Evolutionary conservation across 2,329 filamentous ascomycete species (phyloP), one percentile per base, ranked within the genome.

Genomic region (Alternaria brassicae): DNA sequence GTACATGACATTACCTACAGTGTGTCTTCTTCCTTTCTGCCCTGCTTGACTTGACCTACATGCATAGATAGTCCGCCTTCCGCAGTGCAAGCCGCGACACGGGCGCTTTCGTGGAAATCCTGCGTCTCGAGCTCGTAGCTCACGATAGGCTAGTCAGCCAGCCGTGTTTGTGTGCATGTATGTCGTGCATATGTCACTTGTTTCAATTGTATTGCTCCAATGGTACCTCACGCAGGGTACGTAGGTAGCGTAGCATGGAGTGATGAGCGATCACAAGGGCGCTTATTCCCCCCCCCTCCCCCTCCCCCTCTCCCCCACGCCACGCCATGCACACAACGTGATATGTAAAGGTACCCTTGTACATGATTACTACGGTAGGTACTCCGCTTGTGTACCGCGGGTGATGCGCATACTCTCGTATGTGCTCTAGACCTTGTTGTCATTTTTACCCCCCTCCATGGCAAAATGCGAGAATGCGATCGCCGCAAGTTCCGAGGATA

Each of bases 221-320:
- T 23, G 19, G 13, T 10, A 23, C 44, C 44, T 19, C 44, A 48
- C 44, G 44, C 44, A 19, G 28, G 30, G 2, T 27, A 30, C 3
- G 15, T 13, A 19, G 23, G n/a, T n/a, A n/a, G n/a, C n/a, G n/a
- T n/a, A n/a, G n/a, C n/a, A n/a, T n/a, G n/a, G n/a, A n/a, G n/a
- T n/a, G n/a, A n/a, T n/a, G n/a, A n/a, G n/a, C n/a, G n/a, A 48
- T 48, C 44, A 48, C 44, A 30, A 34, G 44, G 28, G 44, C 44
- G 28, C 44, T 48, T 48, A n/a, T 23, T 1, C 4, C 3, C 27
- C 27, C 40, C 40, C 8, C 28, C 6, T n/a, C n/a, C n/a, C n/a
- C n/a, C n/a, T n/a, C n/a, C n/a, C n/a, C n/a, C n/a, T 27, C 8
- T 6, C 7, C 32, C 32, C 44, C 30, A 48, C 44, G 44, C 44